Evolutionary conservation across 768 basidiomycete species (phyloP).

Genomic region (Mycena olivaceomarginata): DNA sequence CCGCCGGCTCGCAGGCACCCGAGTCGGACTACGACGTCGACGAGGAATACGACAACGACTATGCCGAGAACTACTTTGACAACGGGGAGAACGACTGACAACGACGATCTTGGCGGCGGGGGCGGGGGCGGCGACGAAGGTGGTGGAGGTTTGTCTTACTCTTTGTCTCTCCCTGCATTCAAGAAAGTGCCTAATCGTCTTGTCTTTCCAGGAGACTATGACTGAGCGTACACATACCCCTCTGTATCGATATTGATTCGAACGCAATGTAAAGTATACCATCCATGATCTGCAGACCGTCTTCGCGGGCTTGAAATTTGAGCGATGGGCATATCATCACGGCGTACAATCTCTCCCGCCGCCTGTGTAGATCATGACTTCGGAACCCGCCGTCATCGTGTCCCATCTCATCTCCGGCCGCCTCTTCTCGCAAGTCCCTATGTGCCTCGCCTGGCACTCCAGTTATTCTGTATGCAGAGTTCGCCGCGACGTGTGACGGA

Average conservation of each 20-base stretch:
- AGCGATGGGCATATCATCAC: neutral
- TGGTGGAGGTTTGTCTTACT: slow-evolving; percentile 55
- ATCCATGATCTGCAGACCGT: neutral
- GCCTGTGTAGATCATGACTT: too few relatives aligned
- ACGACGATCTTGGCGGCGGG: slow-evolving; percentile 84
- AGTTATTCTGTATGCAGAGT: too few relatives aligned
- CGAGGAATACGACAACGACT: slow-evolving; percentile 95
- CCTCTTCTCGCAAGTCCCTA: too few relatives aligned
- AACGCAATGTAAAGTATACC: slow-evolving; percentile 28
- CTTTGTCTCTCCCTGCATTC: neutral
- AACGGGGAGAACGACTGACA: slow-evolving; percentile 90
- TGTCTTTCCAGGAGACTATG: slow-evolving; percentile 40
- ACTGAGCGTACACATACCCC: slow-evolving; percentile 30
- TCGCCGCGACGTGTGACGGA: too few relatives aligned
- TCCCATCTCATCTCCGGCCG: too few relatives aligned
- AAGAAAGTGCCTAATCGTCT: neutral
- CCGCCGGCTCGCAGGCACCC: slow-evolving; percentile 77
- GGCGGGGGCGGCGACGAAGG: slow-evolving; percentile 81
- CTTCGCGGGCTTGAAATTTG: slow-evolving; percentile 2
- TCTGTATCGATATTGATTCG: slow-evolving; percentile 37
- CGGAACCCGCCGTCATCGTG: too few relatives aligned
- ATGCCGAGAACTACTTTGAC: slow-evolving; percentile 94
- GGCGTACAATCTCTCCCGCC: neutral
- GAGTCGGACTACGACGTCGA: slow-evolving; percentile 91
- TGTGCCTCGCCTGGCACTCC: too few relatives aligned